Evolutionary conservation across 2,329 filamentous ascomycete species (phyloP), one percentile per base, ranked within the genome.

Genomic region (Magnaporthales sp.): DNA sequence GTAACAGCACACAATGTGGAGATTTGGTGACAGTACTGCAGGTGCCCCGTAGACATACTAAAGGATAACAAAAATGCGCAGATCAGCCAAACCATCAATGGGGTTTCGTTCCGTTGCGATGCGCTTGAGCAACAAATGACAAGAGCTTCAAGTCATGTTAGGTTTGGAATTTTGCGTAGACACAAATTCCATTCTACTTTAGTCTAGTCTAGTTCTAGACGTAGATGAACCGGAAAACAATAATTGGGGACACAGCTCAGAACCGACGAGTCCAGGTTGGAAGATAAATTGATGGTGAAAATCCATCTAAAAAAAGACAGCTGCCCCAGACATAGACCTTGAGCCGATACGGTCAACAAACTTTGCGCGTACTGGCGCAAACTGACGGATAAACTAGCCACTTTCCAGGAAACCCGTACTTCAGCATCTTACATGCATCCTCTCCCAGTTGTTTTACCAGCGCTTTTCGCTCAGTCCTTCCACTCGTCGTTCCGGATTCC

Each of bases 401-500:
- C 19, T n/a, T 19, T n/a, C 38, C 38, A 46, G 19, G n/a, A 7
- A 46, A 46, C n/a, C 15, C 15, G 15, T n/a, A n/a, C 19, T n/a
- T 19, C 38, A n/a, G 38, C 38, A 46, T 46, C 32, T 46, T 46
- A 46, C 38, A 46, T 46, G 10, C 22, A 19, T 61, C 22, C 22
- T 61, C 22, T 26, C 11, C 22, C 10, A 26, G n/a, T n/a, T n/a
- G n/a, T 61, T 29, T 61, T 9, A n/a, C n/a, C n/a, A 4, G n/a
- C 56, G 2, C 15, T 10, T 4, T 13, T 15, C 8, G 9, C 30
- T 67, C 61, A 71, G 19, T 70, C 68, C 4, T 67, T 60, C 71
- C 71, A 72, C 54, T 72, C 71, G 56, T 72, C 70, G 61, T 71
- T 71, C 27, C 70, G 69, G 38, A 72, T 67, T 27, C 70, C 71